Base-by-base conservation (phyloP, 768 basidiomycete species). In the Termitomyces sp. region DNA sequence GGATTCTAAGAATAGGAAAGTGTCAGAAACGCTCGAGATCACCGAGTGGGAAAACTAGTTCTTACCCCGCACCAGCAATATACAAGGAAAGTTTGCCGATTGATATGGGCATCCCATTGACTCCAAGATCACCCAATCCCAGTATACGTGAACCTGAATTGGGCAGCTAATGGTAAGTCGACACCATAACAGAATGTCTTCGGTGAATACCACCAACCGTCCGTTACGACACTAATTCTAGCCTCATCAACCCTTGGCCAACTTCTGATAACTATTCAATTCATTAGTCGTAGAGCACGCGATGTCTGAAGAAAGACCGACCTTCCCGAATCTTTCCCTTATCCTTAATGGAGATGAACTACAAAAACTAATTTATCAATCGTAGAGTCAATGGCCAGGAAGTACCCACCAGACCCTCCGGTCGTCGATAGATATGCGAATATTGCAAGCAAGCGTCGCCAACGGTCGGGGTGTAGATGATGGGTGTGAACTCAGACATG, bases 1-100 rank as follows among this genome's bases (percentile, higher is more conserved):
- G 89, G 62, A 92, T 87, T 51, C 90, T 91, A 58, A 49, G 5
- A 14, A 26, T 12, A 26, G 24, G 10, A 2, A 44, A 44, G 26
- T n/a, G 18, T 39, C 33, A 54, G 7, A 46, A 13, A 39, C 34
- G 36, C 13, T 22, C 36, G n/a, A 45, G 13, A 37, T 30, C 10
- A 16, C 12, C 37, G 24, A 45, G 32, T 37, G 47, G 54, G 30
- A 43, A 47, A 33, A 46, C 45, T 20, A 30, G 53, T 44, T 66
- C 78, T 63, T 71, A 90, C 90, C 94, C 94, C 56, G 92, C 95
- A 33, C 91, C 93, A 20, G 92, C 91, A 56, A 94, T 80, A 68
- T 95, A 96, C 18, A 97, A 81, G 18, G 90, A 91, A 7, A 98
- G 79, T 72, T 97, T 96, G n/a, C 95, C 95, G 51, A 95, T 88